A percentile compares a stretch with the other conserved stretches of the same genome.
These are phyloP conservation scores for Bocquillonia castaneifolia DNA, from an alignment of 441 rosid species.

Conservation along the genomic window DNA sequence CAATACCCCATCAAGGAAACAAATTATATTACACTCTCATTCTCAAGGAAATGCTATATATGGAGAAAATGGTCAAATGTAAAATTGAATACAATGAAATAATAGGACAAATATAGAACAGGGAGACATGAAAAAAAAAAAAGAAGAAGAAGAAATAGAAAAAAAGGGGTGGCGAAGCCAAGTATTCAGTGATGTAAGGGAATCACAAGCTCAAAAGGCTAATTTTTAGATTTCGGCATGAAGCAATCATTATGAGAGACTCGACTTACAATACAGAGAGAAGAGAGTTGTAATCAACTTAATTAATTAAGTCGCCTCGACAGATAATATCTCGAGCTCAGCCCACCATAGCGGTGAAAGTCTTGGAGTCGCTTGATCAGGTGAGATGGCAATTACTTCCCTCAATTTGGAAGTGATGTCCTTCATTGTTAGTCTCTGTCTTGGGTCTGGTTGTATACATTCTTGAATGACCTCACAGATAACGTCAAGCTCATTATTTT, in stretches of 20 bases:
- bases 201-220: constrained; percentile 13
- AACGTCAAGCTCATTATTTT: constrained; percentile 51
- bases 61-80: background rate
- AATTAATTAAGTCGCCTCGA: constrained; percentile 58
- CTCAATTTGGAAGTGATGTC: constrained; percentile 43
- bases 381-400: constrained; percentile 48
- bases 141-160: no score
- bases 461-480: constrained; percentile 54
- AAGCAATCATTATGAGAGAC: constrained; percentile 16
- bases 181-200: background rate
- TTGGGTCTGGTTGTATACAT: constrained; percentile 48
- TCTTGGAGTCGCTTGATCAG: constrained; percentile 78
- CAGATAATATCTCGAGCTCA: constrained; percentile 79
- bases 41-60: constrained; percentile 1
- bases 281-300: constrained; percentile 6
- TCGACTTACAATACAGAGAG: constrained; percentile 27
- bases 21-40: constrained; percentile 16
- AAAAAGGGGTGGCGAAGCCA: constrained; percentile 1
- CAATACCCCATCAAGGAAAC: background rate
- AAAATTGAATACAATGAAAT: constrained; percentile 6
- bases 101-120: constrained; percentile 1
- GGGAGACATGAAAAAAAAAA: constrained; percentile 3
- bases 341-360: constrained; percentile 97
- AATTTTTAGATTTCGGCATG: constrained; percentile 10
- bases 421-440: constrained; percentile 59